Conservation (phyloP, 139 green algal genomes). For the Chlorella sorokiniana region DNA sequence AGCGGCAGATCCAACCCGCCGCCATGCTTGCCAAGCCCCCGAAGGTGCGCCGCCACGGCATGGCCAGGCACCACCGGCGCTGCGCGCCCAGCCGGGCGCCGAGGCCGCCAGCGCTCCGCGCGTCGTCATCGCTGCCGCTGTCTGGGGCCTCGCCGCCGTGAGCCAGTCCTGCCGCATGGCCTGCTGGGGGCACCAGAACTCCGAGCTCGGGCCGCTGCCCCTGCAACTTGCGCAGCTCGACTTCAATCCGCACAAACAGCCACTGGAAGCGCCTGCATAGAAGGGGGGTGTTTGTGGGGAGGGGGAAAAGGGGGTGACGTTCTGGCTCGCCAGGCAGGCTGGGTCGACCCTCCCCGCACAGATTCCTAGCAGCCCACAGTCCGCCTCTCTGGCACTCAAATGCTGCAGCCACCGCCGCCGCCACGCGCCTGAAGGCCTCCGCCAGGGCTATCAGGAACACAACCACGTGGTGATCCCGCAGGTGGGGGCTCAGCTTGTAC, state of each 20-base stretch:
- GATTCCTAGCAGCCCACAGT: neutral
- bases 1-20: neutral
- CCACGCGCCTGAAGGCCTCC: constrained; percentile 48
- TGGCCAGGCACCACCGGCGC: neutral
- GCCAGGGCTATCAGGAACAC: constrained; percentile 67
- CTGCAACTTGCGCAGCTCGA: constrained; percentile 80
- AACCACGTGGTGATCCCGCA: constrained; percentile 58
- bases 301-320: neutral
- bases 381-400: too few relatives aligned
- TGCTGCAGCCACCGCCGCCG: too few relatives aligned
- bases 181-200: constrained; percentile 15
- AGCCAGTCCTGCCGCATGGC: neutral
- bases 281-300: neutral
- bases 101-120: neutral
- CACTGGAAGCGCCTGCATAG: constrained; percentile 87
- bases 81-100: neutral
- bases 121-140: constrained; percentile 12
- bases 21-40: neutral
- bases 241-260: constrained; percentile 90
- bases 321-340: neutral
- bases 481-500: constrained; percentile 86
- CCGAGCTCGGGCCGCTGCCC: constrained; percentile 20
- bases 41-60: neutral
- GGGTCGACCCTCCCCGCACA: neutral
- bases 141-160: constrained; percentile 7